Conservation (phyloP, 805 yeast genomes). For the Candida multigemmis region DNA sequence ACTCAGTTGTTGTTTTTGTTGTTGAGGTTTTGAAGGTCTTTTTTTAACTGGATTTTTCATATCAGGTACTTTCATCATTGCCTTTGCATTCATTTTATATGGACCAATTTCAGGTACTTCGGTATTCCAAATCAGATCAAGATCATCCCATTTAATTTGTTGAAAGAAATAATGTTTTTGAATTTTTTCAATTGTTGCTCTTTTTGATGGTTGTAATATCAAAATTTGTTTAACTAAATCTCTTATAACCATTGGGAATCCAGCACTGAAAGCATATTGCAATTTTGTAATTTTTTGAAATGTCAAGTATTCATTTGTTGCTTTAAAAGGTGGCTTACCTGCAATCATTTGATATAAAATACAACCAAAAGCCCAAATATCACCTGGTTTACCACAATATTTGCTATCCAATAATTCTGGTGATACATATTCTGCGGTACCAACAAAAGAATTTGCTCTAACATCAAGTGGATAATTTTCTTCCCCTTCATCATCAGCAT, state of each 20-base stretch:
- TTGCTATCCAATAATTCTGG: constrained; percentile 73
- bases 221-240: constrained; percentile 61
- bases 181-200: constrained; percentile 50
- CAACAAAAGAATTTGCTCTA: constrained; percentile 74
- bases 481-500: constrained; percentile 33
- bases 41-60: constrained; percentile 5
- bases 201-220: constrained; percentile 58
- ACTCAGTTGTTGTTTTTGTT: constrained; percentile 3
- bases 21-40: constrained; percentile 4
- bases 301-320: constrained; percentile 71
- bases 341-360: constrained; percentile 55
- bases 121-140: constrained; percentile 58
- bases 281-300: constrained; percentile 75
- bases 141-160: constrained; percentile 57
- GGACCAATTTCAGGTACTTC: constrained; percentile 63
- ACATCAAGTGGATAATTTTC: constrained; percentile 58
- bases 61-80: constrained; percentile 68
- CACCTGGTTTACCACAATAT: constrained; percentile 54
- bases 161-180: constrained; percentile 67
- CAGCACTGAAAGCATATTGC: constrained; percentile 68
- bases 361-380: constrained; percentile 57
- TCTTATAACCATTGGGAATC: constrained; percentile 49
- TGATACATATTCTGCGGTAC: constrained; percentile 65
- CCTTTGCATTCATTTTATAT: constrained; percentile 64
- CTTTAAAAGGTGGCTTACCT: constrained; percentile 73